Evolutionary conservation across 345 rosid genomes (phyloP), one percentile per base, ranked within the genome.

Genomic region (Rhodomyrtus tomentosa): DNA sequence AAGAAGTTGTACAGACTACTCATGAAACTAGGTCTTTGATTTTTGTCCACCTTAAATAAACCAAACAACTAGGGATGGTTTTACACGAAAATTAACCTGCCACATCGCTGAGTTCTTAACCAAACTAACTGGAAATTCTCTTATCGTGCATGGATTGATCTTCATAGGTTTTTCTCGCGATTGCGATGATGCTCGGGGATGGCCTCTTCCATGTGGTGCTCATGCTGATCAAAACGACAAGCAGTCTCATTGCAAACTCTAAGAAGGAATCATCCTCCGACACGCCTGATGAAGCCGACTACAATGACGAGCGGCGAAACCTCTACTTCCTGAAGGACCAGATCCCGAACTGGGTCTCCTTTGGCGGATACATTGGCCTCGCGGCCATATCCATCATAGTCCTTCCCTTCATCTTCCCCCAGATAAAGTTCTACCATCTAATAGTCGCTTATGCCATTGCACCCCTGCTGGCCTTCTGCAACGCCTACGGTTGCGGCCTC

Each of bases 131-230:
- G 24, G 45, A 68, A 62, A 68, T 32, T 32, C 76, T 68, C 45
- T 68, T 68, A 18, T 24, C 1, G 24, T 2, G 24, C 10, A 68
- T 8, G 76, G 76, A 32, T 68, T 68, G 45, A 68, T 68, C 24
- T 68, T 68, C 76, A 8, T 8, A 68, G 96, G 90, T 96, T 25
- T 96, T 96, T 76, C 92, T 93, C 32, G 96, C 99, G 14, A 91
- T 96, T n/a, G 95, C 95, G 4, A 93, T 93, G 90, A 96, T 96
- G 93, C 93, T 96, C 10, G 99, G 99, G 1, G 99, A 96, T 83
- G 98, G 99, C 21, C 87, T 94, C 50, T 96, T 88, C 89, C 98
- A 95, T 83, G 89, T 95, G 4, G 40, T 93, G 81, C 85, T 62
- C 86, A 93, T 96, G 91, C 86, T 95, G n/a, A 32, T 80, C 74